These are phyloP conservation scores for Trypanosoma avium DNA, from an alignment of 208 protist species.

Conservation along the genomic window DNA sequence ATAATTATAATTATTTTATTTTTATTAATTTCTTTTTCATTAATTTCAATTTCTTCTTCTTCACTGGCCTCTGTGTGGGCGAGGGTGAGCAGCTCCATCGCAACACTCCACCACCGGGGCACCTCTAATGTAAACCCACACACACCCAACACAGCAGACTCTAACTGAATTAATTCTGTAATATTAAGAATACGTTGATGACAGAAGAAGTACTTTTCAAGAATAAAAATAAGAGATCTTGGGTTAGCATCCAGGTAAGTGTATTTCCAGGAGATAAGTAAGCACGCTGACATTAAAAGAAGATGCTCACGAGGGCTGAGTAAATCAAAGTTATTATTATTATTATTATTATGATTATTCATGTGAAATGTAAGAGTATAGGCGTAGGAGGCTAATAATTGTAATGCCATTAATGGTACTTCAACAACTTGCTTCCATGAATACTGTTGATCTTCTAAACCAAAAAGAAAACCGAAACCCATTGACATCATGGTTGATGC, in stretches of 20 bases:
- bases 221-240: conserved; percentile 10
- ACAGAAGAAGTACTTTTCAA: conserved; percentile 23
- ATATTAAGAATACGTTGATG: conserved; percentile 14
- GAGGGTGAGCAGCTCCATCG: conserved; percentile 21
- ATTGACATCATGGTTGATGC: conserved; percentile 23
- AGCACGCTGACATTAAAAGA: conserved; percentile 33
- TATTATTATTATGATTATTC: neutral
- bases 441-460: neutral
- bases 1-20: neutral
- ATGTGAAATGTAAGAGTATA: conserved; percentile 9
- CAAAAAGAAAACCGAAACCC: conserved; percentile 24
- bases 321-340: conserved; percentile 8
- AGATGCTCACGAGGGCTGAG: conserved; percentile 24
- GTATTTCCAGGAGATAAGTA: conserved; percentile 39
- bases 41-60: neutral
- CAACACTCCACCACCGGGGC: conserved; percentile 28
- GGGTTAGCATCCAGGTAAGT: conserved; percentile 35
- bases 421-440: conserved; percentile 26
- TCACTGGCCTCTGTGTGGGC: conserved; percentile 7
- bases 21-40: neutral
- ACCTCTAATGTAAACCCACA: conserved; percentile 19
- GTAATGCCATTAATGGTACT: conserved; percentile 31
- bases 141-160: conserved; percentile 12
- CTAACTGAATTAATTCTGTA: conserved; percentile 16
- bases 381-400: conserved; percentile 29